Evolutionary conservation across 345 rosid species (phyloP).

Genomic region (Camelina laxa): DNA sequence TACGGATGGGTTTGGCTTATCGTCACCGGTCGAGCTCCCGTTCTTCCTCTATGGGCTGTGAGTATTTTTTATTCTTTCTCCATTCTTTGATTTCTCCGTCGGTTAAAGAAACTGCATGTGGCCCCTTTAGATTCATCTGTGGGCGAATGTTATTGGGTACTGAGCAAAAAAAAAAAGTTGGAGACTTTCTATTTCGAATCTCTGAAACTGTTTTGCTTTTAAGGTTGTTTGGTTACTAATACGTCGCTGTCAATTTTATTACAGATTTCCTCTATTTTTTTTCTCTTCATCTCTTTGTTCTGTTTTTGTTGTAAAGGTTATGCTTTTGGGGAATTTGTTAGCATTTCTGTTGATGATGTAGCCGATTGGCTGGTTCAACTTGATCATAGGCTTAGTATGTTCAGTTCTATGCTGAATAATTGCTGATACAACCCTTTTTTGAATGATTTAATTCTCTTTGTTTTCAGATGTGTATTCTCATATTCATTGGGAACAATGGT

Average conservation of each 20-base stretch:
- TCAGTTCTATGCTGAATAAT: neutral
- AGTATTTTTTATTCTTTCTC: constrained; percentile 46
- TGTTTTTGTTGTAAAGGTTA: constrained; percentile 4
- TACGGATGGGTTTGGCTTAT: constrained; percentile 98
- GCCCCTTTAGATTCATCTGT: constrained; percentile 31
- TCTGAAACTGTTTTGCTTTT: constrained; percentile 28
- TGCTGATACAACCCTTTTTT: constrained; percentile 3
- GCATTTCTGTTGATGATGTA: neutral
- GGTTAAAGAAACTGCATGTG: neutral
- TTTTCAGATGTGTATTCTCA: constrained; percentile 87
- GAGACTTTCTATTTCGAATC: constrained; percentile 22
- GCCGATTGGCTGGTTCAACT: constrained; percentile 15
- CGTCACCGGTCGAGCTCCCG: constrained; percentile 72
- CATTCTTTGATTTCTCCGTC: neutral
- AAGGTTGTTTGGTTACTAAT: constrained; percentile 24
- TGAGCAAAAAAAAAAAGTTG: neutral
- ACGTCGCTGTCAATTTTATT: constrained; percentile 24
- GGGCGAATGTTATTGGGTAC: neutral
- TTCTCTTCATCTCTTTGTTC: constrained; percentile 4
- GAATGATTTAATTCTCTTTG: neutral
- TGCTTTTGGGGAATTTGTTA: neutral
- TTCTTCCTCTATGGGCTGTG: constrained; percentile 94
- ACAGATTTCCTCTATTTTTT: neutral
- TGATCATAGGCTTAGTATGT: neutral
- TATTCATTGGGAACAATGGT: constrained; percentile 90